Conservation (phyloP, 1,284 basidiomycete species). For the Cryptococcus amylolentus region DNA sequence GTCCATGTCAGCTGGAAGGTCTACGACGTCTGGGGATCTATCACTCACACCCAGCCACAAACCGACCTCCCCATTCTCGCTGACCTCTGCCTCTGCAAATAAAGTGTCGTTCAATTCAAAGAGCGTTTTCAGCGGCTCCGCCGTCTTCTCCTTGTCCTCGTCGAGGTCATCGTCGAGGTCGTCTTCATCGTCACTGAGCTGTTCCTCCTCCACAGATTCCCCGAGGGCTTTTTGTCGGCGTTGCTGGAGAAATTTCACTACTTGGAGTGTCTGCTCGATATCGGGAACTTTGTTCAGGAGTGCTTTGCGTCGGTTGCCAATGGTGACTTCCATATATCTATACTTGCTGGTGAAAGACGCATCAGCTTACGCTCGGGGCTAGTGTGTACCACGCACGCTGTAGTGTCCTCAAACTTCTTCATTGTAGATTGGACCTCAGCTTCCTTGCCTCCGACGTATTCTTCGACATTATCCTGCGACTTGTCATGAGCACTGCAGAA, state of each 20-base stretch:
- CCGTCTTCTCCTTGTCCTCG: conserved; percentile 50
- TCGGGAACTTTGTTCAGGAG: conserved; percentile 95
- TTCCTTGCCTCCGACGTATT: conserved; percentile 76
- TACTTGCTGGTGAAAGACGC: conserved; percentile 70
- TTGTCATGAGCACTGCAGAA: not conserved
- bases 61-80: conserved; percentile 83
- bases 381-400: conserved; percentile 60
- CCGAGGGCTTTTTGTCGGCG: conserved; percentile 56
- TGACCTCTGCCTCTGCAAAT: conserved; percentile 82
- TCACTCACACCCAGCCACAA: conserved; percentile 92
- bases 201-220: conserved; percentile 42
- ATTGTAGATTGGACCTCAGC: conserved; percentile 75
- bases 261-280: conserved; percentile 84
- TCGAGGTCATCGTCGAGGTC: conserved; percentile 49
- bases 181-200: conserved; percentile 44
- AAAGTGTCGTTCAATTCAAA: conserved; percentile 97
- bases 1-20: not conserved
- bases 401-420: conserved; percentile 83
- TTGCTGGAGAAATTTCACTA: conserved; percentile 79
- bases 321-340: conserved; percentile 91
- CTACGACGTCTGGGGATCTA: not conserved
- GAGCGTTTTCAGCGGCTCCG: conserved; percentile 70
- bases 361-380: not conserved
- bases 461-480: conserved; percentile 71
- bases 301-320: conserved; percentile 71